Evolutionary conservation across 306 rosid species (phyloP).

Genomic region (Trifolium dubium): DNA sequence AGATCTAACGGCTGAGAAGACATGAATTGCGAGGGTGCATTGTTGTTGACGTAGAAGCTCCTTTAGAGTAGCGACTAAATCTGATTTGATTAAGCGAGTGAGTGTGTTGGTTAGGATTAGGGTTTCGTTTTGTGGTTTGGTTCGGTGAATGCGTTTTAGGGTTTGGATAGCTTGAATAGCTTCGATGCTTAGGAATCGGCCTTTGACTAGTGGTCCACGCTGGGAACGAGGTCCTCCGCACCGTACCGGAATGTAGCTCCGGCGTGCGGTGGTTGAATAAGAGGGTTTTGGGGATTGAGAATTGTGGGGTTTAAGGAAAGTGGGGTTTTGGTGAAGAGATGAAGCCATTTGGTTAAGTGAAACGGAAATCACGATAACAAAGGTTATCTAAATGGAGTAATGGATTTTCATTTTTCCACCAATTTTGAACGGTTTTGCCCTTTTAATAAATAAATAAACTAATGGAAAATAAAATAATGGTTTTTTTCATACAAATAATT

Average conservation of each 20-base stretch:
- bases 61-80: conserved; percentile 71
- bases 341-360: conserved; percentile 61
- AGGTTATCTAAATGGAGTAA: not conserved
- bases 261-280: not conserved
- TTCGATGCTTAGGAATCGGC: conserved; percentile 84
- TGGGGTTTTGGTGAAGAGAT: conserved; percentile 48
- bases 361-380: not conserved
- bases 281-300: conserved; percentile 5
- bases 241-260: conserved; percentile 45
- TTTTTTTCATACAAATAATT: too few relatives aligned
- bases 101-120: conserved; percentile 56
- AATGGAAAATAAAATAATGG: too few relatives aligned
- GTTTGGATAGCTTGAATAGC: conserved; percentile 95
- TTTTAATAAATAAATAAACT: not conserved
- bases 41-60: conserved; percentile 90
- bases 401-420: not conserved
- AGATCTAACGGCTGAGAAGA: conserved; percentile 68
- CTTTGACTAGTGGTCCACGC: conserved; percentile 82
- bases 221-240: conserved; percentile 94
- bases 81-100: conserved; percentile 69
- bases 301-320: conserved; percentile 51
- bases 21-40: conserved; percentile 66
- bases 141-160: conserved; percentile 71
- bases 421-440: conserved; percentile 6
- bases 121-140: conserved; percentile 50